phyloP scores from a whole-genome alignment of 2,329 filamentous ascomycete genomes.

The Fusarium sterilihyphosum region DNA sequence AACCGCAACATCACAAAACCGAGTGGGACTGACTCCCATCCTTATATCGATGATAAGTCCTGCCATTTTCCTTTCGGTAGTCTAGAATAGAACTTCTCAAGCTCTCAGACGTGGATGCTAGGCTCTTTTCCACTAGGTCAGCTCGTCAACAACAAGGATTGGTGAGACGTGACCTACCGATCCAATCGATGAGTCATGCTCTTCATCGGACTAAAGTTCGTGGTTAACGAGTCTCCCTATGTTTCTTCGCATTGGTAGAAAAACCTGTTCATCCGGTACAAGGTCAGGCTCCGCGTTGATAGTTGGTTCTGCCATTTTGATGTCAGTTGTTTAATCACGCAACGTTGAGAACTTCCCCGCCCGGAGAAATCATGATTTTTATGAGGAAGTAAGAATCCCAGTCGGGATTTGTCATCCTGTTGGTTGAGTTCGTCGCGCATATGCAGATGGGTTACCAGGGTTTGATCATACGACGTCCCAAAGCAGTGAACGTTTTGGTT shows the following conservation, averaged over 20 bases:
- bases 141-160: rapidly evolving
- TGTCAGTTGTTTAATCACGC: not conserved
- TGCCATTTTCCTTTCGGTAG: conserved; percentile 30
- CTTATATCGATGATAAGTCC: conserved; percentile 35
- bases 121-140: not conserved
- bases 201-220: not conserved
- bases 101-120: conserved; percentile 21
- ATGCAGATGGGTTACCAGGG: not conserved
- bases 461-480: conserved; percentile 3
- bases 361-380: not conserved
- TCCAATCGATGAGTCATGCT: not conserved
- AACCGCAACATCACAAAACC: rapidly evolving
- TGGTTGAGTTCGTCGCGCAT: not conserved
- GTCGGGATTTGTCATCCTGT: conserved; percentile 2
- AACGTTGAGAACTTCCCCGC: not conserved
- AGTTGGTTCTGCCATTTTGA: conserved; percentile 6
- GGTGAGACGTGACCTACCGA: not conserved
- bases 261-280: conserved; percentile 19
- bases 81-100: conserved; percentile 31
- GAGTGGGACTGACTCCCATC: conserved; percentile 19
- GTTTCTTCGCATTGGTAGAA: rapidly evolving
- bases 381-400: not conserved
- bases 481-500: too few species aligned
- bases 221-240: not conserved
- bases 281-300: not conserved